A percentile compares a stretch with the other conserved stretches of the same genome.
phyloP scores from a whole-genome alignment of 2,329 filamentous ascomycete genomes.

The Metarhizium robertsii region DNA sequence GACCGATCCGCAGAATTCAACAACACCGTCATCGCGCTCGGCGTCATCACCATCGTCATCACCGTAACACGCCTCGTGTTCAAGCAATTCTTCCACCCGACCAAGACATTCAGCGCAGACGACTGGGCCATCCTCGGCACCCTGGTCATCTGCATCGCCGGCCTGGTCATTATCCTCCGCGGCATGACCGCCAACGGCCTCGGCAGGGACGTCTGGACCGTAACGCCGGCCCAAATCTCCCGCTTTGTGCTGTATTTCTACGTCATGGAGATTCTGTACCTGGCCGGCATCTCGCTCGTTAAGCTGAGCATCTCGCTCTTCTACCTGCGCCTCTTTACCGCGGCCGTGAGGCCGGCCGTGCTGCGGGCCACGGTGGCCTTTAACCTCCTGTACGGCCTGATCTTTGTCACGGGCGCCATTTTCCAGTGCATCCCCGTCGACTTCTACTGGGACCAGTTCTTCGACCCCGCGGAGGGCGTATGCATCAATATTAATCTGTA shows the following conservation, averaged over 20 bases:
- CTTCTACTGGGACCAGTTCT: too few relatives aligned
- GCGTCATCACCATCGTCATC: not conserved
- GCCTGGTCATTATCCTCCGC: conserved; percentile 17
- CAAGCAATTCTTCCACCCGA: not conserved
- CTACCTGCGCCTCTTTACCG: too few relatives aligned
- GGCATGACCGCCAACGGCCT: conserved; percentile 25
- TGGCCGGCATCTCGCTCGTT: conserved; percentile 29
- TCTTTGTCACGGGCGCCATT: too few relatives aligned
- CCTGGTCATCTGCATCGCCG: conserved; percentile 17
- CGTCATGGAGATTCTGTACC: conserved; percentile 25
- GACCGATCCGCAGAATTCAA: not conserved
- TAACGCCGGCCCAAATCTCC: conserved; percentile 21
- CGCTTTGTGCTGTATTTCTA: conserved; percentile 29
- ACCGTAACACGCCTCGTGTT: not conserved
- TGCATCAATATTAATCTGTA: too few relatives aligned
- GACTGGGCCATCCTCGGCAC: conserved; percentile 23
- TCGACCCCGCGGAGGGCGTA: too few relatives aligned
- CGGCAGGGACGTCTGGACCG: conserved; percentile 34
- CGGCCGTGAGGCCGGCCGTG: too few relatives aligned
- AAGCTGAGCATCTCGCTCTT: conserved; percentile 19
- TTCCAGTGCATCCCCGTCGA: too few relatives aligned
- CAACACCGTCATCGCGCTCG: not conserved
- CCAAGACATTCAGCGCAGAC: conserved; percentile 20
- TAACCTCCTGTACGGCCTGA: too few relatives aligned
- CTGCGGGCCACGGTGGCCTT: too few relatives aligned